phyloP scores from a whole-genome alignment of 2,329 filamentous ascomycete species.

The Dactylellina drechsleri region DNA sequence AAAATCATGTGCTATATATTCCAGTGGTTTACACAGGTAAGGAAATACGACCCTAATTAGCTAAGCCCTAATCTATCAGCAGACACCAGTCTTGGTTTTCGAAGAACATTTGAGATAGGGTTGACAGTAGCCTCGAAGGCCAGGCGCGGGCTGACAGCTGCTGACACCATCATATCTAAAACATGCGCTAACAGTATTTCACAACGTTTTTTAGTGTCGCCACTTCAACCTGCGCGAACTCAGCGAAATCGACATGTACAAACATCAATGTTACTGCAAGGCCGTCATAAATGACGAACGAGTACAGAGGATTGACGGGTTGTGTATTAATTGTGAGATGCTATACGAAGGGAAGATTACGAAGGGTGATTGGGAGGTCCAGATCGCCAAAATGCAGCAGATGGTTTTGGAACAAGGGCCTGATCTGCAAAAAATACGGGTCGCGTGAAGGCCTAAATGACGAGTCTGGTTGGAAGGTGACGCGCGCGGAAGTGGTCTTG shows the following conservation, averaged over 20 bases:
- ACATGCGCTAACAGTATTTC: background rate
- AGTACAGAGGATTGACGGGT: conserved; percentile 21
- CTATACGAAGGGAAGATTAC: conserved; percentile 14
- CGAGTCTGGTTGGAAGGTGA: too few species aligned
- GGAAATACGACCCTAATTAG: too few species aligned
- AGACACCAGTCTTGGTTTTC: background rate
- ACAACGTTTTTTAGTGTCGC: conserved; percentile 21
- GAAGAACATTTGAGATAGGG: background rate
- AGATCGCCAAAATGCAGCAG: conserved; percentile 17
- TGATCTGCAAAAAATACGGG: conserved; percentile 14
- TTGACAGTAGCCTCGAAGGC: too few species aligned
- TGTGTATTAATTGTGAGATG: conserved; percentile 22
- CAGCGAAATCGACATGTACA: conserved; percentile 41
- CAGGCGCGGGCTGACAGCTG: background rate
- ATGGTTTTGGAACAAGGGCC: conserved; percentile 27
- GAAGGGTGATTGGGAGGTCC: conserved; percentile 8
- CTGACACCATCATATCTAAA: background rate
- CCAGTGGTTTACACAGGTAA: conserved; percentile 41
- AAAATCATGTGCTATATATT: conserved; percentile 43
- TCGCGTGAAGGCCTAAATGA: background rate
- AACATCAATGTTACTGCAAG: conserved; percentile 25
- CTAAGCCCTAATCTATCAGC: background rate
- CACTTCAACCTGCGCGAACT: conserved; percentile 34
- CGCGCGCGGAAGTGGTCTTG: too few species aligned
- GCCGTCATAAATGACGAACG: conserved; percentile 28